These are phyloP conservation scores for Solanum piurae DNA, from an alignment of 257 asterid species.

Conservation along the genomic window DNA sequence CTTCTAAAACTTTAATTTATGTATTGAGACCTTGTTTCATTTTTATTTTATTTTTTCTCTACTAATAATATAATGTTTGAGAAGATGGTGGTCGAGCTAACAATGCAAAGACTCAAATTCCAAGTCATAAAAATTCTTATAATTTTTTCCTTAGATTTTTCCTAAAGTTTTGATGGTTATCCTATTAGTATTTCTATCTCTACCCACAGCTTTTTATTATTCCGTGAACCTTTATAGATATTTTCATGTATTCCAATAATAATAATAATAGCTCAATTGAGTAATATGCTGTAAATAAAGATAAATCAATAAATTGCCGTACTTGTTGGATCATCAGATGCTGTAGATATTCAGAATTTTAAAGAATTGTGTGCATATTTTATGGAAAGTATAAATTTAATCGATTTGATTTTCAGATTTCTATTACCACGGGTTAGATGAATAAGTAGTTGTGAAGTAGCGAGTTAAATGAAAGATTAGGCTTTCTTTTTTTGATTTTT, in stretches of 20 bases:
- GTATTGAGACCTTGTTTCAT: not conserved
- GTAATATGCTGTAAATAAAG: not conserved
- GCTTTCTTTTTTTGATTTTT: no score
- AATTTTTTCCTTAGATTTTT: not conserved
- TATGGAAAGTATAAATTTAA: no score
- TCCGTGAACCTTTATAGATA: not conserved
- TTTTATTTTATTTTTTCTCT: not conserved
- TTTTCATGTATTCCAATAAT: not conserved
- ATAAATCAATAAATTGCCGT: not conserved
- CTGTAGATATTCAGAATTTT: not conserved
- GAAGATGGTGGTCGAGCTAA: not conserved
- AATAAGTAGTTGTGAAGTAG: no score
- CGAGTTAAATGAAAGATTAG: no score
- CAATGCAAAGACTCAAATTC: not conserved
- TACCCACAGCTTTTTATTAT: not conserved
- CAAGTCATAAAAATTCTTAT: not conserved
- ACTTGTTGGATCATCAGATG: not conserved
- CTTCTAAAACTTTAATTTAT: not conserved
- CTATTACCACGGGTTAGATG: no score
- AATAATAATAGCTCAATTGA: not conserved
- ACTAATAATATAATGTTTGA: not conserved
- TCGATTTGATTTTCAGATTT: not conserved
- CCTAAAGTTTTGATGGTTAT: no score
- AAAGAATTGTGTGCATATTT: not conserved
- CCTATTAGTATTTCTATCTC: not conserved